Conservation (phyloP, 352 stramenopile genomes). For the Pythium plurisporium region DNA sequence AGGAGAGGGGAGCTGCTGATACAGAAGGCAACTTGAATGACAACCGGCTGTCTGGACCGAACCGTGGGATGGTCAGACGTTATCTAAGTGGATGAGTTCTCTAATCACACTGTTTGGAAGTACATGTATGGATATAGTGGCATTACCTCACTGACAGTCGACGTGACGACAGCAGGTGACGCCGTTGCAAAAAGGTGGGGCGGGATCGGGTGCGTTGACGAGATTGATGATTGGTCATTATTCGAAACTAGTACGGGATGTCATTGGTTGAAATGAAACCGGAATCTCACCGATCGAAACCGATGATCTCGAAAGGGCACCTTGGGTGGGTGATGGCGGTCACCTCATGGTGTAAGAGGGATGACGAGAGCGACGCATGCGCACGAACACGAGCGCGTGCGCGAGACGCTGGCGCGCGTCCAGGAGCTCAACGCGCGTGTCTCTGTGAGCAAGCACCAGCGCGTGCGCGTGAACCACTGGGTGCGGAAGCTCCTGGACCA, state of each 20-base stretch:
- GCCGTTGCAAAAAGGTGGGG: neutral
- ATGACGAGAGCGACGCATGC: neutral
- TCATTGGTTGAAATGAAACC: slow-evolving; percentile 2
- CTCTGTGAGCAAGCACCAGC: slow-evolving; percentile 39
- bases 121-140: no score
- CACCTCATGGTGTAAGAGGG: neutral
- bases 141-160: no score
- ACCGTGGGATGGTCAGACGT: no score
- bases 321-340: neutral
- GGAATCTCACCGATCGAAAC: slow-evolving; percentile 5
- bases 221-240: no score
- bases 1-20: no score
- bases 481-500: slow-evolving; percentile 51
- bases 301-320: slow-evolving; percentile 4
- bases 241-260: neutral
- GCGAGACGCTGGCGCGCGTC: slow-evolving; percentile 33
- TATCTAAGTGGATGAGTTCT: no score
- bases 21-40: no score
- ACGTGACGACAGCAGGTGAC: neutral
- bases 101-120: no score
- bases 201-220: no score
- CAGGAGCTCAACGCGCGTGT: slow-evolving; percentile 30
- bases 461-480: slow-evolving; percentile 59
- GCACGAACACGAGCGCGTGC: slow-evolving; percentile 25
- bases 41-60: no score